A percentile compares a stretch with the other conserved stretches of the same genome.
These are phyloP conservation scores for Ascochyta pisi DNA, from an alignment of 2,329 filamentous ascomycete species.

Conservation along the genomic window DNA sequence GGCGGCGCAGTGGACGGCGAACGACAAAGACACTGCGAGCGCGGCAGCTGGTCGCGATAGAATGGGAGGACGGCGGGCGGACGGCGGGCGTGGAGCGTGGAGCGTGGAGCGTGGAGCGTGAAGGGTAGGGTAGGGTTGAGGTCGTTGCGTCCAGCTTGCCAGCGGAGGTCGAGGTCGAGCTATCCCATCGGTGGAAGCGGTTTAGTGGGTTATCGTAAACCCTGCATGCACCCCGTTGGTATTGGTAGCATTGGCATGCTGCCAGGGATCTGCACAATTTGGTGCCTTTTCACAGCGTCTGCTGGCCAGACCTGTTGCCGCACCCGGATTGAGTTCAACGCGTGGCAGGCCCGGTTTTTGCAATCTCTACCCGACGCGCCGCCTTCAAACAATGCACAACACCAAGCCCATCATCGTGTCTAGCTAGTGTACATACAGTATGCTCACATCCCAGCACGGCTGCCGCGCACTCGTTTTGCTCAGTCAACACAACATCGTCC, in stretches of 20 bases:
- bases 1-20: slow-evolving; percentile 21
- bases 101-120: slow-evolving; percentile 13
- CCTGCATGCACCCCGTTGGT: slow-evolving; percentile 30
- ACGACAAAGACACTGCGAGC: slow-evolving; percentile 33
- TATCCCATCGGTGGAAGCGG: slow-evolving; percentile 27
- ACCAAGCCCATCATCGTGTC: slow-evolving; percentile 3
- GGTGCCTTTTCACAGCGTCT: slow-evolving; percentile 19
- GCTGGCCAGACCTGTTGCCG: slow-evolving; percentile 27
- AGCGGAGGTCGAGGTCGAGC: slow-evolving; percentile 27
- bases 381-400: slow-evolving; percentile 7
- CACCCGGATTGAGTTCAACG: slow-evolving; percentile 20
- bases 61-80: slow-evolving; percentile 9
- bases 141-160: slow-evolving; percentile 26
- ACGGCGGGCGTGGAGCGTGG: slow-evolving; percentile 24
- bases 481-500: not conserved
- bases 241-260: slow-evolving; percentile 15
- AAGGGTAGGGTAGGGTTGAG: slow-evolving; percentile 24
- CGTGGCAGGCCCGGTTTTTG: slow-evolving; percentile 24
- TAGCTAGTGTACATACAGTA: not conserved
- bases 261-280: slow-evolving; percentile 29
- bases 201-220: slow-evolving; percentile 26
- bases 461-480: not conserved
- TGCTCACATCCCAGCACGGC: slow-evolving; percentile 6
- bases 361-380: slow-evolving; percentile 19
- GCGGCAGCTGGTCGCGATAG: slow-evolving; percentile 29